A percentile compares a stretch with the other conserved stretches of the same genome.
Evolutionary conservation across 2,329 filamentous ascomycete species (phyloP).

Genomic region (Colletotrichum tabaci): DNA sequence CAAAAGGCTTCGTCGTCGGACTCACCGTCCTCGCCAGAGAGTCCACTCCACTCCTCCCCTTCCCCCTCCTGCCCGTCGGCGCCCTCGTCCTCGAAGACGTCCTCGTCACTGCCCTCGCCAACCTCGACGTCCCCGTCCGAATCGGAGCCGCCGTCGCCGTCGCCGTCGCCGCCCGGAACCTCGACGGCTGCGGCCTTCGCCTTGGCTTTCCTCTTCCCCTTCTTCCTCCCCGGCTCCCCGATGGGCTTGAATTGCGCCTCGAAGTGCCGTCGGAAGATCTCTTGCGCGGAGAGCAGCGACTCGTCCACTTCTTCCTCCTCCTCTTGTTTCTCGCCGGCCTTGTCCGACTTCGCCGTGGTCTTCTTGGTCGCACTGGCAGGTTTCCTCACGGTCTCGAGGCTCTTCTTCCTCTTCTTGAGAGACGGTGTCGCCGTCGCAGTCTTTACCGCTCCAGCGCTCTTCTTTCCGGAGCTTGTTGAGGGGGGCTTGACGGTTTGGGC

Average conservation of each 20-base stretch:
- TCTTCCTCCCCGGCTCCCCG: constrained; percentile 48
- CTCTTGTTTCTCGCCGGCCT: not conserved
- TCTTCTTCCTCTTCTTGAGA: constrained; percentile 11
- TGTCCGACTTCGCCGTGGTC: not conserved
- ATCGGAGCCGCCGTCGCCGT: constrained; percentile 46
- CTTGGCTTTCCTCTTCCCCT: constrained; percentile 39
- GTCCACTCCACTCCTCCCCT: constrained; percentile 73
- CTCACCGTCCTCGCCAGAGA: constrained; percentile 65
- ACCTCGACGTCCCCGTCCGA: constrained; percentile 43
- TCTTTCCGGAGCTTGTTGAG: constrained; percentile 9
- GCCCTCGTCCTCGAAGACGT: constrained; percentile 44
- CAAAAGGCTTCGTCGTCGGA: not conserved
- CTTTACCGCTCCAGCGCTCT: not conserved
- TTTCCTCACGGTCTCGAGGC: not conserved
- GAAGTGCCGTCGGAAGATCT: constrained; percentile 86
- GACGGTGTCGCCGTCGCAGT: not conserved
- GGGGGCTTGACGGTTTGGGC: not conserved
- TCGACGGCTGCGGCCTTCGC: constrained; percentile 36
- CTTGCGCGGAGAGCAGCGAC: constrained; percentile 65
- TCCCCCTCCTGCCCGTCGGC: constrained; percentile 51
- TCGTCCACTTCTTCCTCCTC: constrained; percentile 58
- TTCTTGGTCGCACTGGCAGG: not conserved
- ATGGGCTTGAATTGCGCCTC: constrained; percentile 90
- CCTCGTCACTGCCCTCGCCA: constrained; percentile 54
- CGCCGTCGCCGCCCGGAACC: constrained; percentile 44